Base-by-base conservation (phyloP, 164 flowering plant genomes). In the grape (Vitis vinifera) region DNA sequence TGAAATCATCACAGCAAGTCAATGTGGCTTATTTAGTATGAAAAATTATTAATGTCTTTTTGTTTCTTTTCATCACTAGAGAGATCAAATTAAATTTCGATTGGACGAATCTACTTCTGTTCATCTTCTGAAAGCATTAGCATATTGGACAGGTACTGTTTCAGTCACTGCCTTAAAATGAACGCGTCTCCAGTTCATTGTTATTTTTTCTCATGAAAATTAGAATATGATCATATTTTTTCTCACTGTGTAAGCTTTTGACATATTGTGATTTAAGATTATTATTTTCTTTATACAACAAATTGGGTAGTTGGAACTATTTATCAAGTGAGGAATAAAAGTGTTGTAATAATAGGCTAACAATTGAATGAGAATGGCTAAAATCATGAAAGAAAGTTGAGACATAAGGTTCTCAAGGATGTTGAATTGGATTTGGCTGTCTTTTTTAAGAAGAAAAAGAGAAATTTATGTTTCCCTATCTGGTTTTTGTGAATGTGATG, bases 81-180 rank as follows among this genome's bases (percentile, higher is more conserved):
- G 78, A 70, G 91, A 81, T 62, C 83, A 88, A 73, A 53, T 86
- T 60, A 80, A 17, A 23, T 56, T 82, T 59, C 78, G 71, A 9
- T 66, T 82, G 71, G 94, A 84, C 59, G 85, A 71, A 44, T 71
- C 85, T 56, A 69, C 69, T 55, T 55, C 77, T 61, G 66, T 84
- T 58, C 68, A 70, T 73, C 93, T 95, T 55, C 78, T 95, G 80
- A 80, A 55, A 73, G 90, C 89, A 61, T 78, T 93, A 77, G 78
- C 84, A 13, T 29, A 63, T 67, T 92, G 91, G 91, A 52, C 93
- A 81, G 97, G 98, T 94, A 79, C 56, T 44, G 49, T 59, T 66
- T 57, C 4, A 8, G 51, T 57, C 15, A 16, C 17, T 47, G 3
- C 37, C 9, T 15, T 27, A 66, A 66, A 52, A n/a, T 31, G 3